Evolutionary conservation across 306 rosid genomes (phyloP).

Genomic region (Trifolium subterraneum): DNA sequence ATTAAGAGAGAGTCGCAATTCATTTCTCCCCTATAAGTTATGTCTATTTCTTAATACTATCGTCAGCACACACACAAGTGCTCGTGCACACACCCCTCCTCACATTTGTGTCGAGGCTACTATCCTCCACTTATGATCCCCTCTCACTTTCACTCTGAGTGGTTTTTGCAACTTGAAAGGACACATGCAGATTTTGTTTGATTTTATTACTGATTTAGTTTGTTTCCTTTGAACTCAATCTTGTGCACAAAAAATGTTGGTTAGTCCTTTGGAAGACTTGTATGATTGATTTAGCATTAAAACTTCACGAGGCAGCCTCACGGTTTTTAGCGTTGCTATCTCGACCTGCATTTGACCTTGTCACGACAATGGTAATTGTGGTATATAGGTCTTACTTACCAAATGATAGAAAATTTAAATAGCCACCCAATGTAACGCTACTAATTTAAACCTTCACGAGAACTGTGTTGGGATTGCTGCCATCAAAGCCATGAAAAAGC

Average conservation of each 20-base stretch:
- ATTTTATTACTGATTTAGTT: neutral
- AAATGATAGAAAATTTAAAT: too few relatives aligned
- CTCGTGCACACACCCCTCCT: neutral
- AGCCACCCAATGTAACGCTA: too few relatives aligned
- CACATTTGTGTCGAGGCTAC: neutral
- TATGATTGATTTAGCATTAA: slow-evolving; percentile 27
- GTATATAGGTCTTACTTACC: too few relatives aligned
- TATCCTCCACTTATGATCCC: neutral
- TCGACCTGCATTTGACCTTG: neutral
- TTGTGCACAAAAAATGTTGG: neutral
- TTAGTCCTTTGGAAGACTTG: slow-evolving; percentile 4
- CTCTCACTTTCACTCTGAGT: neutral
- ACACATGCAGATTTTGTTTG: neutral
- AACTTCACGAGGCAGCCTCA: slow-evolving; percentile 13
- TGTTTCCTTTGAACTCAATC: slow-evolving; percentile 17
- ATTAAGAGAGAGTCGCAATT: neutral
- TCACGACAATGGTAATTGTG: too few relatives aligned
- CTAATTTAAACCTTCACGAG: too few relatives aligned
- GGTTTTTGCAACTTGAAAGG: slow-evolving; percentile 30
- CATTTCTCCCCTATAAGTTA: neutral
- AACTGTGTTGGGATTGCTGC: too few relatives aligned
- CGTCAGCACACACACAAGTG: neutral
- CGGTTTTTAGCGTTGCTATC: neutral
- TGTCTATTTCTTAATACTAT: neutral
- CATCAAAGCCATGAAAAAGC: too few relatives aligned